Evolutionary conservation across 768 basidiomycete species (phyloP), one percentile per base, ranked within the genome.

Genomic region (Tephrocybe sp.): DNA sequence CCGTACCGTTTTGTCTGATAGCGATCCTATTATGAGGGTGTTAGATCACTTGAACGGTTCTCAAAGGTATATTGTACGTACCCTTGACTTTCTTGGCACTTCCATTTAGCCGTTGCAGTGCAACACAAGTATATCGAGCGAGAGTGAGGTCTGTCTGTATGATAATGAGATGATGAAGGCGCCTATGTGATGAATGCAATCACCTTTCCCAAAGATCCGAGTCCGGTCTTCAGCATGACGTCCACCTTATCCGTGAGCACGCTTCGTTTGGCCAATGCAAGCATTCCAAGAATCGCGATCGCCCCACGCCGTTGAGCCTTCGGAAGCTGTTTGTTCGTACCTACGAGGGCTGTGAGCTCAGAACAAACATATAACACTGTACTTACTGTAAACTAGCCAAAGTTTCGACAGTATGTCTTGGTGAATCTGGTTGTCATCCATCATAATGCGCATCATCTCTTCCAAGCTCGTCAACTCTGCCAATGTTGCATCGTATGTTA

Each of bases 81-180:
- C 93, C 95, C 74, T 99, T 99, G 52, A 99, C 82, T 64, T 98
- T 99, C 74, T 99, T 99, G 23, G 83, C 90, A 57, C 90, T 94
- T 2, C 97, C 97, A 42, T 91, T 91, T 8, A 99, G 74, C 0
- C 97, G 80, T 55, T 95, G 93, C 36, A 98, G 71, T 0, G 94
- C 93, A 42, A 97, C 82, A 62, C 93, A 97, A 0, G 94, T 97
- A 61, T 97, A 97, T 39, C 91, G 78, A 0, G 94, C 94, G 15
- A 98, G 81, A 1, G 85, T 91, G 19, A 94, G 75, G 64, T 99
- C 97, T 7, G 78, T 70, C 94, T 97, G 37, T 30, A 6, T 29
- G 7, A 38, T 11, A 42, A 9, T 10, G 41, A 6, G 12, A 5
- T 16, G 11, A 10, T 51, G 23, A 16, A 3, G 39, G n/a, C 19